These are phyloP conservation scores for Daldinia eschscholtzii DNA, from an alignment of 2,329 filamentous ascomycete genomes.

Conservation along the genomic window DNA sequence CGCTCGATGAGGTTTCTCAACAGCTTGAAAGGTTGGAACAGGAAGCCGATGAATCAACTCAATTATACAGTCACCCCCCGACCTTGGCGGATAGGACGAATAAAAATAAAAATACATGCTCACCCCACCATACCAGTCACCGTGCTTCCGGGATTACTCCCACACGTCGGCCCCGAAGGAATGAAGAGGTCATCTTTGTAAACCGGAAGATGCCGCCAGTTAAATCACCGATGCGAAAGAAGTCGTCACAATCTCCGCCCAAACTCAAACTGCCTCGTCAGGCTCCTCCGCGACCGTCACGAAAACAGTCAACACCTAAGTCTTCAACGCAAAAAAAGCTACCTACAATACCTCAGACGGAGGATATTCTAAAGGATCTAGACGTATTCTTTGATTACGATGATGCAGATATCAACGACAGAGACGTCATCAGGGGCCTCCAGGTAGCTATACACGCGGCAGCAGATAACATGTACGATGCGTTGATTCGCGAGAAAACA, in stretches of 20 bases:
- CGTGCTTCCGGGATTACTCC: conserved; percentile 9
- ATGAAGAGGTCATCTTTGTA: conserved; percentile 40
- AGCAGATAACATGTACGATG: conserved; percentile 67
- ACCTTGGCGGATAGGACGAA: conserved; percentile 36
- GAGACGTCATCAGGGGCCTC: conserved; percentile 67
- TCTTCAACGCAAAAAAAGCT: conserved; percentile 41
- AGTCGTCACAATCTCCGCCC: conserved; percentile 31
- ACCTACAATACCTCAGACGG: conserved; percentile 28
- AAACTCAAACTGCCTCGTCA: conserved; percentile 37
- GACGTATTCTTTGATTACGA: conserved; percentile 53
- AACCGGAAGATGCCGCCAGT: conserved; percentile 42
- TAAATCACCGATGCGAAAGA: conserved; percentile 33
- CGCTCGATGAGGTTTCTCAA: conserved; percentile 50
- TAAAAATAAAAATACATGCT: conserved; percentile 31
- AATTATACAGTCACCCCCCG: conserved; percentile 10
- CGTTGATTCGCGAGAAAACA: conserved; percentile 64
- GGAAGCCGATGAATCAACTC: conserved; percentile 25
- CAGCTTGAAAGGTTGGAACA: conserved; percentile 46
- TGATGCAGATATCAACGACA: conserved; percentile 59
- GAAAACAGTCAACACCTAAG: background rate
- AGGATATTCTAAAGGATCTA: conserved; percentile 46
- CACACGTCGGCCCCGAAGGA: conserved; percentile 27
- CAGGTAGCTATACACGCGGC: conserved; percentile 69
- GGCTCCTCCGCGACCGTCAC: conserved; percentile 11
- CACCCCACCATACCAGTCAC: conserved; percentile 1